These are phyloP conservation scores for Camptophora hylomeconis DNA, from an alignment of 2,329 filamentous ascomycete species.

Conservation along the genomic window DNA sequence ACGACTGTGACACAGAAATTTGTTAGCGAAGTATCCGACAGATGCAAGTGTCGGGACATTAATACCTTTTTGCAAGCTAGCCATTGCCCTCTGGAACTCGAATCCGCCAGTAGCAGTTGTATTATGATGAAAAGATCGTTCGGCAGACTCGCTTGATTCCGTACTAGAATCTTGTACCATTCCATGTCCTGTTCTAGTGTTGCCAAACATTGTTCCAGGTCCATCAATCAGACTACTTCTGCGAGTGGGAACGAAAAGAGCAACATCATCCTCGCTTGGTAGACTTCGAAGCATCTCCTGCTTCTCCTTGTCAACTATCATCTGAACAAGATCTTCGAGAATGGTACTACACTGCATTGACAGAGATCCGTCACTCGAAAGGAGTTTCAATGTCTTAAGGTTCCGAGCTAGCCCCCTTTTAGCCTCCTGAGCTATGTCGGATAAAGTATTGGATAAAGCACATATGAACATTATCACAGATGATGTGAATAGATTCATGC, in stretches of 20 bases:
- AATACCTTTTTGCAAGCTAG: too few species aligned
- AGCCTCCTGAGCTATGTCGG: conserved; percentile 28
- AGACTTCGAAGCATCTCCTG: conserved; percentile 8
- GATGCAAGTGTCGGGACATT: too few species aligned
- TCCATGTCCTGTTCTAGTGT: too few species aligned
- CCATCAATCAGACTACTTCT: conserved; percentile 15
- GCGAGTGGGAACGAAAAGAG: conserved; percentile 4
- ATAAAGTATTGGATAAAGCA: conserved; percentile 30
- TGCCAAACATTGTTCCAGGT: too few species aligned
- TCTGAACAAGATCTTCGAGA: conserved; percentile 9
- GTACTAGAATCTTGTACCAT: too few species aligned
- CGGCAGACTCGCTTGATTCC: too few species aligned
- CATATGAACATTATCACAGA: conserved; percentile 31
- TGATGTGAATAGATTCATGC: conserved; percentile 34
- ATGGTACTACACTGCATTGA: conserved; percentile 23
- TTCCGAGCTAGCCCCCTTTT: conserved; percentile 32
- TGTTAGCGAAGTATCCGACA: too few species aligned
- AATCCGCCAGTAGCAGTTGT: too few species aligned
- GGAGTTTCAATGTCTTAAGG: conserved; percentile 27
- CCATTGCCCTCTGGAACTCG: too few species aligned
- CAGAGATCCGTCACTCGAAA: conserved; percentile 22
- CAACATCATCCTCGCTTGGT: background rate
- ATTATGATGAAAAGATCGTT: too few species aligned
- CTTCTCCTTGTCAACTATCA: conserved; percentile 12
- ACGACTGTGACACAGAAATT: too few species aligned